Evolutionary conservation across 306 rosid genomes (phyloP), one percentile per base, ranked within the genome.

Genomic region (Cicer bijugum): DNA sequence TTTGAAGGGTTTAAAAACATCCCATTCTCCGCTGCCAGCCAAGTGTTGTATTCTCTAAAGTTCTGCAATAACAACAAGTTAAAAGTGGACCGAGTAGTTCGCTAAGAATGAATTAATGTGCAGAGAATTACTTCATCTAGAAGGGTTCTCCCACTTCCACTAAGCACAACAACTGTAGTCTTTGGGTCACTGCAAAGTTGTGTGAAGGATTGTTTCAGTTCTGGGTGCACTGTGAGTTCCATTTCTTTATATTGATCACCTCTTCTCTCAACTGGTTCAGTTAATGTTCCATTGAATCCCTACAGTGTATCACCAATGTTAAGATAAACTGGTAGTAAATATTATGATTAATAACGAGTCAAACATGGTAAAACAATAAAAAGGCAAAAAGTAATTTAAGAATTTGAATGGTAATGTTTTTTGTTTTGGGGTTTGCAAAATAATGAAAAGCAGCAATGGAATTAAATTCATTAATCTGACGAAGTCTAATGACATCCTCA

Each of bases 21-120:
- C 75, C 97, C 98, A 78, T 93, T 91, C 85, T 93, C 98, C 11
- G 98, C 98, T 59, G 98, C 98, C 84, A 93, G 85, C 98, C 98
- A 93, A 88, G 89, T 83, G 77, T 91, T 82, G 44, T 85, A 86
- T 75, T 88, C 91, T 82, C 78, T 84, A 69, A 93, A 91, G 78
- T 89, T 93, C 98, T 91, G 98, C 55, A 59, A 72, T 74, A 82
- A 67, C 45, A 82, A 67, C 45, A 43, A 14, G 80, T 82, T 83
- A 81, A 63, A 76, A 65, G 23, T 1, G 53, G 57, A 70, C 37
- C 67, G 12, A 45, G 64, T 45, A 56, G 67, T 57, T 44, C 17
- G 20, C 28, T 73, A 78, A 74, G 33, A 71, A 75, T 53, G 56
- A 50, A 35, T 76, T 61, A 76, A 56, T 47, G 76, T 45, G 15